phyloP scores from a whole-genome alignment of 2,329 filamentous ascomycete genomes.

The Nigrograna mackinnonii region DNA sequence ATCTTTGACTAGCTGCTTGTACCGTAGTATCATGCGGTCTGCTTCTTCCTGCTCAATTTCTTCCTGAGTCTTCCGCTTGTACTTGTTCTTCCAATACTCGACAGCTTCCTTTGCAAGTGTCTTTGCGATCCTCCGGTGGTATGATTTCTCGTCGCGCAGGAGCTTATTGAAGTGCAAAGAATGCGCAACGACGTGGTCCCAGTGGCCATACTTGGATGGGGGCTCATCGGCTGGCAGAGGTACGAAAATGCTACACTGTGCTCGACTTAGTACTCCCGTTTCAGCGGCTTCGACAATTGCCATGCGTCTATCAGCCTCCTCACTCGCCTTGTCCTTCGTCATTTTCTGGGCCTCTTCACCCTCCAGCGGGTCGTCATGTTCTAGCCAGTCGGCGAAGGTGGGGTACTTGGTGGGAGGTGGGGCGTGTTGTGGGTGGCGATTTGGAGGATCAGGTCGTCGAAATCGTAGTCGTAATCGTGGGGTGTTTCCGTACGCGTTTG shows the following conservation, averaged over 20 bases:
- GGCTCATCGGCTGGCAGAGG: constrained; percentile 77
- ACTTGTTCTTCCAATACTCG: constrained; percentile 73
- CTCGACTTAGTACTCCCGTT: constrained; percentile 74
- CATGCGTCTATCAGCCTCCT: constrained; percentile 71
- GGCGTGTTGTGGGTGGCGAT: constrained; percentile 57
- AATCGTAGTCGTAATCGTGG: constrained; percentile 53
- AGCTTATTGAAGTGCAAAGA: constrained; percentile 79
- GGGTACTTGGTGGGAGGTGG: constrained; percentile 48
- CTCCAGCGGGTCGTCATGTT: constrained; percentile 52
- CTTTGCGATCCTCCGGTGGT: constrained; percentile 78
- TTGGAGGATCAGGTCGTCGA: constrained; percentile 53
- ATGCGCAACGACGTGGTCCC: constrained; percentile 82
- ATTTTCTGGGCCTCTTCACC: constrained; percentile 44
- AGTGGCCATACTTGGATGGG: constrained; percentile 79
- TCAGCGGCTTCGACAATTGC: constrained; percentile 74
- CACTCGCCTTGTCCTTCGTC: constrained; percentile 36
- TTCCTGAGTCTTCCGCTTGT: constrained; percentile 60
- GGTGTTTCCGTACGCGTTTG: constrained; percentile 16
- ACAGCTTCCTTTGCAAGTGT: constrained; percentile 76
- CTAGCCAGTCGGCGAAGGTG: constrained; percentile 69
- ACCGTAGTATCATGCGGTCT: constrained; percentile 67
- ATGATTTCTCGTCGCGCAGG: constrained; percentile 75
- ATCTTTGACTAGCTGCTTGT: constrained; percentile 71
- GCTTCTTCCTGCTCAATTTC: constrained; percentile 80
- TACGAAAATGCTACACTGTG: constrained; percentile 71